These are phyloP conservation scores for Neurospora sp. DNA, from an alignment of 495 filamentous ascomycete species.

Conservation along the genomic window DNA sequence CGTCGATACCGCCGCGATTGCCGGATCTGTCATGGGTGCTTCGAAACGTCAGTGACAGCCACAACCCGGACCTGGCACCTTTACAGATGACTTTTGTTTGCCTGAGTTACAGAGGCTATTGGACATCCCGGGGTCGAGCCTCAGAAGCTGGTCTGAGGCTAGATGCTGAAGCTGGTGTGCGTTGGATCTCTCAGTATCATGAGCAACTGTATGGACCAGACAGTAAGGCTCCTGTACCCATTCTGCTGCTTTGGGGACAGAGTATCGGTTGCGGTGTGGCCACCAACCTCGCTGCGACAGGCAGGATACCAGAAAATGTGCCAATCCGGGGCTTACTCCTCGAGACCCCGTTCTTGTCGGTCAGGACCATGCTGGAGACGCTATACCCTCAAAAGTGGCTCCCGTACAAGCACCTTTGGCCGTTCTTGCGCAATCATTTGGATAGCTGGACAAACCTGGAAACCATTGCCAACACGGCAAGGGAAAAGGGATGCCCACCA, in stretches of 20 bases:
- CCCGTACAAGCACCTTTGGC: conserved; percentile 50
- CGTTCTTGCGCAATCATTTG: conserved; percentile 36
- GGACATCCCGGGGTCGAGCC: conserved; percentile 62
- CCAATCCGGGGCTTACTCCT: conserved; percentile 46
- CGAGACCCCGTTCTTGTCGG: conserved; percentile 67
- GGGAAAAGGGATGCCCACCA: conserved; percentile 2
- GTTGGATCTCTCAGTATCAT: conserved; percentile 39
- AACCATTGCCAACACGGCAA: conserved; percentile 19
- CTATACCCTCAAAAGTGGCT: conserved; percentile 79
- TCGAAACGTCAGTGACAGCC: conserved; percentile 27
- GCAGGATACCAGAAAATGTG: conserved; percentile 9
- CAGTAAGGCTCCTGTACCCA: conserved; percentile 14
- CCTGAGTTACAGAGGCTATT: conserved; percentile 68
- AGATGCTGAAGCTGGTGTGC: conserved; percentile 52
- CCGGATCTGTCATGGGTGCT: conserved; percentile 54
- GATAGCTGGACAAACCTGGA: conserved; percentile 36
- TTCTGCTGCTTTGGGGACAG: conserved; percentile 70
- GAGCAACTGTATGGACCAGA: conserved; percentile 11
- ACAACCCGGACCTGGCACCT: conserved; percentile 5
- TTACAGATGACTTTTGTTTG: conserved; percentile 48
- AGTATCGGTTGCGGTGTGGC: conserved; percentile 59
- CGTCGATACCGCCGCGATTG: conserved; percentile 59
- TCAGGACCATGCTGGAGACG: conserved; percentile 60
- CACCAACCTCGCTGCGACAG: conserved; percentile 33
- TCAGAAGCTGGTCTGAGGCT: conserved; percentile 55